Evolutionary conservation across 176 grass and related monocot species (phyloP).

Genomic region (Triticum aestivum): IWGSC_CS_RefSeq_v2.1 NC_057797.1:92173730-92174229

Average conservation of each 20-base stretch:
- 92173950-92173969: not conserved
- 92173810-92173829: constrained; percentile 85
- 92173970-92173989: not conserved
- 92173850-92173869: constrained; percentile 74
- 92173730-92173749: constrained; percentile 82
- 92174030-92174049: not conserved
- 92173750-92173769: constrained; percentile 85
- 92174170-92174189: no score
- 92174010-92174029: constrained; percentile 4
- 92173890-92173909: constrained; percentile 18
- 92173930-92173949: not conserved
- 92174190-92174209: no score
- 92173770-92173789: constrained; percentile 90
- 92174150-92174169: no score
- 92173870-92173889: constrained; percentile 32
- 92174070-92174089: not conserved
- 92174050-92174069: not conserved
- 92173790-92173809: constrained; percentile 79
- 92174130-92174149: no score
- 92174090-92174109: not conserved
- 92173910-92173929: not conserved
- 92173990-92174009: not conserved
- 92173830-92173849: constrained; percentile 91
- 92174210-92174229: no score
- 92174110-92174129: not conserved